These are phyloP conservation scores for Alternaria panax DNA, from an alignment of 2,329 filamentous ascomycete species.

Conservation along the genomic window DNA sequence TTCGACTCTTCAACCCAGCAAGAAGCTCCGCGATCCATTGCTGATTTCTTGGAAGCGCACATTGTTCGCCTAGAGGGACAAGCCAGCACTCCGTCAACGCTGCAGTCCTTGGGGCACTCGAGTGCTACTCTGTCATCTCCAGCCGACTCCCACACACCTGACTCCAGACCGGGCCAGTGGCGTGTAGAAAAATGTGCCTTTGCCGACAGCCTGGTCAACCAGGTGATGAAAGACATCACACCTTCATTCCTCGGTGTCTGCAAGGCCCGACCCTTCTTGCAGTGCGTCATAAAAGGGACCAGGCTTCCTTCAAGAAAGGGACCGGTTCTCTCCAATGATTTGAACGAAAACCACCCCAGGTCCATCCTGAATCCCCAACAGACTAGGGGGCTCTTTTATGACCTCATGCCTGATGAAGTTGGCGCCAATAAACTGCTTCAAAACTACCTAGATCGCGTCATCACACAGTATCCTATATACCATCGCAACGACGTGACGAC, in stretches of 20 bases:
- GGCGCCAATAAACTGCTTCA: conserved; percentile 43
- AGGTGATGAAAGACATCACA: conserved; percentile 47
- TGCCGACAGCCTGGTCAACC: conserved; percentile 42
- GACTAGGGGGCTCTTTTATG: conserved; percentile 30
- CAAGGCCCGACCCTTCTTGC: conserved; percentile 40
- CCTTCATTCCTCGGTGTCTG: conserved; percentile 47
- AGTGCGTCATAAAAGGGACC: conserved; percentile 47
- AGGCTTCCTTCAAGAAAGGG: conserved; percentile 46
- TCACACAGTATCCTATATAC: conserved; percentile 50
- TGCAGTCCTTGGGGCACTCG: conserved; percentile 24
- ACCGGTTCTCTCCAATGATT: conserved; percentile 44
- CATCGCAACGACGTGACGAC: conserved; percentile 43
- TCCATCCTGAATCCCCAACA: conserved; percentile 49
- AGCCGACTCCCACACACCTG: conserved; percentile 33
- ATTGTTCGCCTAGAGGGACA: conserved; percentile 38
- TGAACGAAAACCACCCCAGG: conserved; percentile 47
- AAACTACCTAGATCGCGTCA: conserved; percentile 45
- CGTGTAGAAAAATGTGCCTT: conserved; percentile 37
- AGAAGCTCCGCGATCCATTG: conserved; percentile 44
- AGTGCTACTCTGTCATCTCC: conserved; percentile 35
- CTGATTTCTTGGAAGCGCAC: conserved; percentile 44
- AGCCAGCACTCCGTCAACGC: conserved; percentile 22
- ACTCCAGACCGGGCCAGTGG: conserved; percentile 22
- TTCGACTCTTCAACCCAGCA: conserved; percentile 46
- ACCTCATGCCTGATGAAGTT: conserved; percentile 41